Base-by-base conservation (phyloP, 805 yeast species). In the Metschnikowia drakensbergensis region DNA sequence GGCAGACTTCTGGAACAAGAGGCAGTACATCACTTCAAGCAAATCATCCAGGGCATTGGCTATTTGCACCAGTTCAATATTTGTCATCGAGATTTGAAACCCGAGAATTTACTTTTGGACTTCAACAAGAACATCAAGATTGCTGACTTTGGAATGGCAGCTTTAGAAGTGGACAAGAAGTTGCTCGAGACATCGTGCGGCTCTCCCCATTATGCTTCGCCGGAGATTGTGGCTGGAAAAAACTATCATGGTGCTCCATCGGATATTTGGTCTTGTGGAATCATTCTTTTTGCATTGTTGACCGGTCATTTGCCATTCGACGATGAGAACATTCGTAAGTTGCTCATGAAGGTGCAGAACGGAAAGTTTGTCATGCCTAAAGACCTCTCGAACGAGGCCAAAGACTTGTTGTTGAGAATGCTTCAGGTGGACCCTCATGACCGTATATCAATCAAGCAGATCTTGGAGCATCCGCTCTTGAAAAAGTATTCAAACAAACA, bases 141-240 rank as follows among this genome's bases (percentile, higher is more conserved):
- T 56, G 99, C 99, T 7, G 99, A 94, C 68, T 94, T 94, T 65
- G 99, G 99, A 31, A 94, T 94, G 99, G 99, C 99, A 13, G 98
- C 99, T 5, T 72, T 94, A 40, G 98, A 94, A 65, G 80, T 88
- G 29, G 80, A 79, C 46, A 92, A 84, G 56, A 82, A 86, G 58
- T 70, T 92, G 61, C 74, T 94, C 49, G 97, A 92, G 65, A 94
- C 99, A 3, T 84, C 95, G 17, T 94, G 99, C 68, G 99, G 99
- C 1, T 90, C 97, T 13, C 99, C 99, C 6, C 99, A 94, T 66
- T 94, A 94, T 67, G 99, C 98, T 1, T 88, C 97, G 7, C 99
- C 99, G 0, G 99, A 94, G 66, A 92, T 94, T 57, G 97, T 94
- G 8, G 87, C 96, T 9, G 99, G 99, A 33, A 81, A 86, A 52